phyloP scores from a whole-genome alignment of 495 filamentous ascomycete species.

The Echria macrotheca region DNA sequence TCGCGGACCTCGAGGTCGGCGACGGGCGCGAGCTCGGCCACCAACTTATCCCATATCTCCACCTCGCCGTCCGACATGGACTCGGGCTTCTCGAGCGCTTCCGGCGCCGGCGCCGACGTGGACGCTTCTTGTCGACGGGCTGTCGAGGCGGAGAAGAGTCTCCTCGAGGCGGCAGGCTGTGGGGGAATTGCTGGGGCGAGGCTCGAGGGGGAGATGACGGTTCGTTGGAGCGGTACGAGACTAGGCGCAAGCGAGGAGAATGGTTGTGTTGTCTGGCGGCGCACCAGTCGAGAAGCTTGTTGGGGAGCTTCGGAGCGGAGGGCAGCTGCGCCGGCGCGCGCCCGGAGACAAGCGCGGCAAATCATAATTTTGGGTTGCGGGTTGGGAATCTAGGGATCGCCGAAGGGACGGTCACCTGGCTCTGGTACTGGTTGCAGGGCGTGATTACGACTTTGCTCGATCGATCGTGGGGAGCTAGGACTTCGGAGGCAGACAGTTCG shows the following conservation, averaged over 20 bases:
- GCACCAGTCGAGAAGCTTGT: neutral
- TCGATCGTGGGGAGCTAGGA: too few relatives aligned
- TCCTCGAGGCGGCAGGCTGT: neutral
- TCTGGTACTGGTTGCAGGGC: neutral
- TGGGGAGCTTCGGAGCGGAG: neutral
- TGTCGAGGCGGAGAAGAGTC: constrained; percentile 6
- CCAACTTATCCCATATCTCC: constrained; percentile 40
- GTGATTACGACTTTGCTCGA: neutral
- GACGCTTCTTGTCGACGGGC: neutral
- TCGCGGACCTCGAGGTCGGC: constrained; percentile 59
- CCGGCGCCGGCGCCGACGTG: constrained; percentile 2
- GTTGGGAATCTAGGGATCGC: neutral
- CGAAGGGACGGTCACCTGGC: too few relatives aligned
- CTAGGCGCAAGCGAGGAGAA: constrained; percentile 1
- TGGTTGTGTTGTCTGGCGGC: neutral
- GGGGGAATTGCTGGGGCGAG: neutral
- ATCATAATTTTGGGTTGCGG: constrained; percentile 5
- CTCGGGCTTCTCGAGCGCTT: constrained; percentile 33
- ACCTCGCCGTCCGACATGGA: constrained; percentile 40
- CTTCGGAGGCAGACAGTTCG: too few relatives aligned
- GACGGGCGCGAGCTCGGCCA: constrained; percentile 38
- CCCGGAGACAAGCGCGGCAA: constrained; percentile 6
- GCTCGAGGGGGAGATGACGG: neutral
- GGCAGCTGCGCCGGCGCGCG: constrained; percentile 2
- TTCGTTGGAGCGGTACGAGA: too few relatives aligned